Percentiles rank a stretch among this genome's conserved stretches.
Evolutionary conservation across 176 grass and related monocot genomes (phyloP).

Genomic region (Oryza coarctata): DNA sequence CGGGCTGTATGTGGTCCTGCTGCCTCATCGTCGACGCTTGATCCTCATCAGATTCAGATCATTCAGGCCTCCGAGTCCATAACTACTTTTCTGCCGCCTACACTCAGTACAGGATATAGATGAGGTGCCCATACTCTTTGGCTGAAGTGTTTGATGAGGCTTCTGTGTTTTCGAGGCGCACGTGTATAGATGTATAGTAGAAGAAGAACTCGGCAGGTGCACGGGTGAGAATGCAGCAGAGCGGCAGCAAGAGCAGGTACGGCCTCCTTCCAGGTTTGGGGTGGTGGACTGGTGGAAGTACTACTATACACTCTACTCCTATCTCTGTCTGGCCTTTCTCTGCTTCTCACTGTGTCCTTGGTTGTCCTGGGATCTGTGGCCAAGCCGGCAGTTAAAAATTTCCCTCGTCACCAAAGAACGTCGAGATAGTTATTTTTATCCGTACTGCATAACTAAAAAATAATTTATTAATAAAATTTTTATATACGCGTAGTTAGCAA

Average conservation of each 20-base stretch:
- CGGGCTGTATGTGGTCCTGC: constrained; percentile 3
- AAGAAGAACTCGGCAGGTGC: not conserved
- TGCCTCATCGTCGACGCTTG: not conserved
- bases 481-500: no score
- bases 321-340: not conserved
- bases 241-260: not conserved
- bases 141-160: not conserved
- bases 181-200: no score
- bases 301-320: not conserved
- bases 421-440: no score
- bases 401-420: not conserved
- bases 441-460: no score
- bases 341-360: not conserved
- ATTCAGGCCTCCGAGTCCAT: not conserved
- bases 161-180: not conserved
- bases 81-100: no score
- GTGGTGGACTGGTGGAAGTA: not conserved
- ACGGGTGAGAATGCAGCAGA: not conserved
- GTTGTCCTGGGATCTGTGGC: not conserved
- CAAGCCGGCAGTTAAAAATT: not conserved
- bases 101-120: not conserved
- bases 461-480: no score
- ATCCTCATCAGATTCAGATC: not conserved
- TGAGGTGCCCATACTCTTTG: not conserved
- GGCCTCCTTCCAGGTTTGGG: not conserved